Conservation (phyloP, 108 stramenopile genomes). For the Skeletonema menzelii region DNA sequence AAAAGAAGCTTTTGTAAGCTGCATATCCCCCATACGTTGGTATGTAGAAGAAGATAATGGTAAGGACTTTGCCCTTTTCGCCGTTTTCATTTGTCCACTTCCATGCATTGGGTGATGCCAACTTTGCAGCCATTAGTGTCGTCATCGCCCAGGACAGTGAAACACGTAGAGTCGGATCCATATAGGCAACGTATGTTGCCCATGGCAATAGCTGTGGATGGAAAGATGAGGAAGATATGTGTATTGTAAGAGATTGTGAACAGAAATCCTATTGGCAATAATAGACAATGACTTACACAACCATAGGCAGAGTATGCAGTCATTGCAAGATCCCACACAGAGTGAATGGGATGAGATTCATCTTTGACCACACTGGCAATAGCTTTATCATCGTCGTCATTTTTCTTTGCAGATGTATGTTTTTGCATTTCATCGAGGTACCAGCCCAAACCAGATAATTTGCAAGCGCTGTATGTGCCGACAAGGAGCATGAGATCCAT, state of each 20-base stretch:
- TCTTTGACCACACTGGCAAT: neutral
- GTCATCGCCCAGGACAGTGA: conserved; percentile 19
- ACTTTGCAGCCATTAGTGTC: conserved; percentile 11
- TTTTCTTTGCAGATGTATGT: conserved; percentile 17
- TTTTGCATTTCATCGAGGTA: conserved; percentile 1
- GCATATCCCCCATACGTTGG: conserved; percentile 22
- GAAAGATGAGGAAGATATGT: too few relatives aligned
- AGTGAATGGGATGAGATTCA: conserved; percentile 18
- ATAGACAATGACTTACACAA: neutral
- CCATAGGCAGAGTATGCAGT: conserved; percentile 30
- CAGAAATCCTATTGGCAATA: too few relatives aligned
- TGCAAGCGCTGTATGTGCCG: conserved; percentile 10
- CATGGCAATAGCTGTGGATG: conserved; percentile 9
- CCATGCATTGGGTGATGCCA: neutral
- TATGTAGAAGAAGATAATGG: conserved; percentile 14
- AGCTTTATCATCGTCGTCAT: neutral
- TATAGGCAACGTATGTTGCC: conserved; percentile 23
- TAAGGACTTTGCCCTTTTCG: conserved; percentile 3
- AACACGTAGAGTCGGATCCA: conserved; percentile 11
- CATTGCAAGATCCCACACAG: conserved; percentile 30
- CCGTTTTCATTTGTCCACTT: conserved; percentile 1
- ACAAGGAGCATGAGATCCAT: conserved; percentile 20
- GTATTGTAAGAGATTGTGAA: too few relatives aligned
- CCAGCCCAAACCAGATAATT: conserved; percentile 11
- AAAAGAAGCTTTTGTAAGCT: conserved; percentile 23